phyloP scores from a whole-genome alignment of 306 rosid species.

The Fragaria iinumae region DNA sequence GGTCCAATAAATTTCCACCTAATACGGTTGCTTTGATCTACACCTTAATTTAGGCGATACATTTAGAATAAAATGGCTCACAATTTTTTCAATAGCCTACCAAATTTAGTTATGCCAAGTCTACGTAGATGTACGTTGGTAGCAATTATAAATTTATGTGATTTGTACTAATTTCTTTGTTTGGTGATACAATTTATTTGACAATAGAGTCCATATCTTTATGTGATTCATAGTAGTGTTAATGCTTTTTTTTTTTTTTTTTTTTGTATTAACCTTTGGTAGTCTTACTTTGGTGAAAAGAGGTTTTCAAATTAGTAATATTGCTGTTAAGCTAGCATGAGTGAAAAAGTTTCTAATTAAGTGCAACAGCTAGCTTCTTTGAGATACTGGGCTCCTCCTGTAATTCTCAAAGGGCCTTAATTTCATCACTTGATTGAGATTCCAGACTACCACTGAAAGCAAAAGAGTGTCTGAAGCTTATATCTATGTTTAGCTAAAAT shows the following conservation, averaged over 20 bases:
- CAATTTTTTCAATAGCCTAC: constrained; percentile 12
- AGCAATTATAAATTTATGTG: not conserved
- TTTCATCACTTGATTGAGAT: not conserved
- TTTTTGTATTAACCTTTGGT: not conserved
- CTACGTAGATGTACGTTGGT: not conserved
- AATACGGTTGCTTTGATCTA: not conserved
- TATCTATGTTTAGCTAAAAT: constrained; percentile 18
- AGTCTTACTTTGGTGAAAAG: not conserved
- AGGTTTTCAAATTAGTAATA: not conserved
- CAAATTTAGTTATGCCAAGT: not conserved
- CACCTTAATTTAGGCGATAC: not conserved
- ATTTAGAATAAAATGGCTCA: not conserved
- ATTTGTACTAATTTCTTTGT: not conserved
- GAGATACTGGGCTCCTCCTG: not conserved
- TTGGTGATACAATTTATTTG: not conserved
- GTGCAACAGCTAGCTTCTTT: not conserved
- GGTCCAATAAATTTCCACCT: too few relatives aligned
- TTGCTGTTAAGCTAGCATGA: not conserved
- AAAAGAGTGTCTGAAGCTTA: not conserved
- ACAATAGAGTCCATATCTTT: not conserved
- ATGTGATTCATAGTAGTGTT: not conserved
- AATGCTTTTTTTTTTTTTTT: not conserved
- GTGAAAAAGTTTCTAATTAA: not conserved
- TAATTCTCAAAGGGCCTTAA: not conserved
- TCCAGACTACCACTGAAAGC: not conserved